These are phyloP conservation scores for Tillandsia fasciculata DNA, from an alignment of 176 grass and related monocot species.

Conservation along the genomic window DNA sequence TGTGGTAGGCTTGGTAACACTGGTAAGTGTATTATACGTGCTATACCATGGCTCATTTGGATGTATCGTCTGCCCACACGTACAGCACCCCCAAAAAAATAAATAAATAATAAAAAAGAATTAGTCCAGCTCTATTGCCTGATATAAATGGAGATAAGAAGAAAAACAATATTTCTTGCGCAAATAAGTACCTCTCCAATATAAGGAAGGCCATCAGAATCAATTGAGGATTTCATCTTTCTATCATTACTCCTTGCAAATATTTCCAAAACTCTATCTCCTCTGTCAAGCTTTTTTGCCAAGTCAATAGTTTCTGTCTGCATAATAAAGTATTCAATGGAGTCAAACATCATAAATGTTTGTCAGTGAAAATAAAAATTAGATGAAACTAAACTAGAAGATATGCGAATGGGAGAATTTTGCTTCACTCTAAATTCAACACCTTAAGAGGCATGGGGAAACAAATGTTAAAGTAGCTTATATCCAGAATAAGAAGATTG, in stretches of 20 bases:
- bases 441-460: background rate
- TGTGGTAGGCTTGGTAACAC: slow-evolving; percentile 34
- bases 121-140: background rate
- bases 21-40: slow-evolving; percentile 62
- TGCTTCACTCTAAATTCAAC: background rate
- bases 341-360: background rate
- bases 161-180: background rate
- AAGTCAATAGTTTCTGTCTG: slow-evolving; percentile 89
- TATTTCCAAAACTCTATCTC: slow-evolving; percentile 37
- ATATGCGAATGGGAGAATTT: background rate
- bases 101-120: slow-evolving; percentile 9
- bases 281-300: slow-evolving; percentile 41
- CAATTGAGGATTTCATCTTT: slow-evolving; percentile 35
- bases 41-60: slow-evolving; percentile 69
- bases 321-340: slow-evolving; percentile 15
- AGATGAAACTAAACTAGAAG: background rate
- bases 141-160: background rate
- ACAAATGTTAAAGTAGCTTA: background rate
- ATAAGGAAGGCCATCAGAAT: slow-evolving; percentile 89
- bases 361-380: background rate
- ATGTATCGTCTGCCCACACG: slow-evolving; percentile 51
- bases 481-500: background rate
- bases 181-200: slow-evolving; percentile 57
- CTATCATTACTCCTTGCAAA: slow-evolving; percentile 60
- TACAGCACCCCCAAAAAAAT: slow-evolving; percentile 6